Evolutionary conservation across 371 early-diverging fungal genomes (phyloP).

Genomic region (Apophysomyces ossiformis): DNA sequence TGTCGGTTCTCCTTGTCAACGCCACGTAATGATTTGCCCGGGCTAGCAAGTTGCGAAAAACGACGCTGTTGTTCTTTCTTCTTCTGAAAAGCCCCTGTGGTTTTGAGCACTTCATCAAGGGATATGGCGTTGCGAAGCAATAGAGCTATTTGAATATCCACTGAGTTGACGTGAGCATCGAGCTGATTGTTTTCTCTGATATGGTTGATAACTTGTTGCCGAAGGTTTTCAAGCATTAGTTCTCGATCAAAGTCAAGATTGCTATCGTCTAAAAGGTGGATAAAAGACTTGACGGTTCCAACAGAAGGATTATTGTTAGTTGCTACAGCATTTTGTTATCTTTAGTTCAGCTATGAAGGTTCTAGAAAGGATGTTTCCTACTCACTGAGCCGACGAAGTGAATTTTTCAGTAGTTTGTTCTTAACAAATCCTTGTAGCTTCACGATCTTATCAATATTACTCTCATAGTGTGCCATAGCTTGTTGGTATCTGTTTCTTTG

Average conservation of each 20-base stretch:
- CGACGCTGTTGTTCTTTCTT: conserved; percentile 53
- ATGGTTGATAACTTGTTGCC: conserved; percentile 82
- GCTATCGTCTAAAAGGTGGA: conserved; percentile 89
- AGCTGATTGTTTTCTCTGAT: conserved; percentile 91
- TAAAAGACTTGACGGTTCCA: conserved; percentile 83
- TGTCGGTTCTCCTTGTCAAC: conserved; percentile 86
- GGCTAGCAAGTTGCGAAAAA: conserved; percentile 43
- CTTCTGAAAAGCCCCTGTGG: conserved; percentile 60
- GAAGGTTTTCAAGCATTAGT: conserved; percentile 81
- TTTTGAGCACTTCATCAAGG: conserved; percentile 87
- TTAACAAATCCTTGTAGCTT: conserved; percentile 86
- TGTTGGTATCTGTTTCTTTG: conserved; percentile 61
- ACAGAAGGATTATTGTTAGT: conserved; percentile 79
- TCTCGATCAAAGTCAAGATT: conserved; percentile 95
- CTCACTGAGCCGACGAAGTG: conserved; percentile 82
- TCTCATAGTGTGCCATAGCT: conserved; percentile 64
- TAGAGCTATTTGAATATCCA: conserved; percentile 97
- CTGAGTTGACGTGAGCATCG: conserved; percentile 82
- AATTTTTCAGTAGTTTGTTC: conserved; percentile 79
- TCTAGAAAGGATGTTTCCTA: not conserved
- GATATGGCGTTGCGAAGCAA: conserved; percentile 96
- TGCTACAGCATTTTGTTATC: conserved; percentile 37
- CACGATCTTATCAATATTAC: conserved; percentile 76
- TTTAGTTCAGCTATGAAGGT: not conserved
- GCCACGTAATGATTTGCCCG: conserved; percentile 54